phyloP scores from a whole-genome alignment of 1,139 yeast species.

The Kluyveromyces marxianus region DNA sequence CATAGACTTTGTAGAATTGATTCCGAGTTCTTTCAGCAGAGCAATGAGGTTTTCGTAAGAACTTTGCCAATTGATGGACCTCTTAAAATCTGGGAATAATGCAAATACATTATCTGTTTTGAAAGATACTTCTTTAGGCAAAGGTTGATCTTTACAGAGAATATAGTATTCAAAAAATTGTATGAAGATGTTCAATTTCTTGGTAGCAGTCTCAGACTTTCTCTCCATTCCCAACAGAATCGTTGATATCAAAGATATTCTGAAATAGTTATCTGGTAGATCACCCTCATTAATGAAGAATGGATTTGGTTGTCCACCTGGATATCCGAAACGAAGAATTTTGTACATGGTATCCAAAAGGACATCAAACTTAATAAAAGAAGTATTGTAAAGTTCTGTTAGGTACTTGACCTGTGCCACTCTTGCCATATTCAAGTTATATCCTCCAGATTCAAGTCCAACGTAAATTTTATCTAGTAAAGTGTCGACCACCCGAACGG shows the following conservation, averaged over 20 bases:
- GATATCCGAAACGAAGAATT: constrained; percentile 62
- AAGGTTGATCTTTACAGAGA: constrained; percentile 54
- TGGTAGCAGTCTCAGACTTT: constrained; percentile 16
- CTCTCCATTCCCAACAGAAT: constrained; percentile 27
- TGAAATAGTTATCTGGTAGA: constrained; percentile 60
- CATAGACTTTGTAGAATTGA: constrained; percentile 12
- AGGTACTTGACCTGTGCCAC: constrained; percentile 56
- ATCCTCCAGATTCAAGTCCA: constrained; percentile 63
- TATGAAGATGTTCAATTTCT: constrained; percentile 40
- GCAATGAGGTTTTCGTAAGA: constrained; percentile 36
- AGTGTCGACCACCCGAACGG: constrained; percentile 50
- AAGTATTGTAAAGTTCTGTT: constrained; percentile 47
- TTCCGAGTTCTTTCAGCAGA: constrained; percentile 18
- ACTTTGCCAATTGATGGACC: constrained; percentile 38
- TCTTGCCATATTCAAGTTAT: constrained; percentile 51
- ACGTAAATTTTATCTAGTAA: constrained; percentile 53
- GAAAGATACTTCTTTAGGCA: constrained; percentile 61
- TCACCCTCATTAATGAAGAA: constrained; percentile 39
- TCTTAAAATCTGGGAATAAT: constrained; percentile 28
- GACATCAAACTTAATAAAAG: constrained; percentile 41
- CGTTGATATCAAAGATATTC: constrained; percentile 50
- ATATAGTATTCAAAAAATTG: constrained; percentile 68
- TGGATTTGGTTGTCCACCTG: constrained; percentile 53
- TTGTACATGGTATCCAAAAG: constrained; percentile 51
- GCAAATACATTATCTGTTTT: constrained; percentile 42